Conservation (phyloP, 2,329 filamentous ascomycete species). For the Hymenoscyphus linearis region DNA sequence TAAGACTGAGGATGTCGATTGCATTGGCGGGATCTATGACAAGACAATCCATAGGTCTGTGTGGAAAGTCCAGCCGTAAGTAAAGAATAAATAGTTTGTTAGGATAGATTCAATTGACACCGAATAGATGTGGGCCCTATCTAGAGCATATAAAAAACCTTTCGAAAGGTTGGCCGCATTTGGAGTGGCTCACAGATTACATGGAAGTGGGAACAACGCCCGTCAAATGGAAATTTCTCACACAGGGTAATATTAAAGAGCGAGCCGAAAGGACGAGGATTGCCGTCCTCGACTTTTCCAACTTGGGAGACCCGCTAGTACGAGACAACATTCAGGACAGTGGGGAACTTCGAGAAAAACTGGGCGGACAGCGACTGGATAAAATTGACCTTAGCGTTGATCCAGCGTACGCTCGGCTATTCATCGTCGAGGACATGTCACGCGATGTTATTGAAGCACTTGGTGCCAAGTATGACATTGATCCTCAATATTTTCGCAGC, state of each 20-base stretch:
- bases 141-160: constrained; percentile 5
- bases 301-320: background rate
- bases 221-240: constrained; percentile 10
- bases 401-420: constrained; percentile 5
- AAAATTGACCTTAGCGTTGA: background rate
- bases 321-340: background rate
- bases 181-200: constrained; percentile 10
- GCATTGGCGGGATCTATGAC: constrained; percentile 6
- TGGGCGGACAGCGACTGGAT: background rate
- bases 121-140: constrained; percentile 6
- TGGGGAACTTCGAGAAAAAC: background rate
- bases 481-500: constrained; percentile 4
- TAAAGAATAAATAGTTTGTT: background rate
- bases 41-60: background rate
- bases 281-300: constrained; percentile 4
- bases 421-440: constrained; percentile 16
- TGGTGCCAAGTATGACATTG: constrained; percentile 6
- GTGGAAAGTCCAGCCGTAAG: constrained; percentile 8
- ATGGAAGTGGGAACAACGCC: constrained; percentile 13
- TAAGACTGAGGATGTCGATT: background rate
- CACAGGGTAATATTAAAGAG: background rate
- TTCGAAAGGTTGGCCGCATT: constrained; percentile 8
- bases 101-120: background rate
- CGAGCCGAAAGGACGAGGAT: constrained; percentile 8
- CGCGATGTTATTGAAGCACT: constrained; percentile 6